Conservation (phyloP, 164 flowering plant genomes). For the Chloranthus sessilifolius region DNA sequence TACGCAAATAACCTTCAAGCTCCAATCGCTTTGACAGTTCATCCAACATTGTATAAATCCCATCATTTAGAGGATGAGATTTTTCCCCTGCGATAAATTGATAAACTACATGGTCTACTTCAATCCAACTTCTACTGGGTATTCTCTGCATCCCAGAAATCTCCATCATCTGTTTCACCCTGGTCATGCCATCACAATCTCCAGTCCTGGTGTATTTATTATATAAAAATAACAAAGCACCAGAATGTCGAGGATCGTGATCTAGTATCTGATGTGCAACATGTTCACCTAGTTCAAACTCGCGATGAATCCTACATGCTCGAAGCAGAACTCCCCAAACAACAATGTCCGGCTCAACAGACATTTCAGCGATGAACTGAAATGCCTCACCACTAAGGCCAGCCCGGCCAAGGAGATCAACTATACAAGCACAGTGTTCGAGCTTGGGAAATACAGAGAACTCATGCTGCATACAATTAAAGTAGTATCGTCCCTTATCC, state of each 20-base stretch:
- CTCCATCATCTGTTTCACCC: slow-evolving; percentile 14
- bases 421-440: slow-evolving; percentile 26
- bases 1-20: slow-evolving; percentile 20
- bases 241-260: slow-evolving; percentile 19
- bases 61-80: slow-evolving; percentile 17
- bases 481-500: slow-evolving; percentile 17
- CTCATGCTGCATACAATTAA: slow-evolving; percentile 11
- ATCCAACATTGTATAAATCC: slow-evolving; percentile 16
- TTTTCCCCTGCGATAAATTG: slow-evolving; percentile 23
- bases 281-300: slow-evolving; percentile 13
- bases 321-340: slow-evolving; percentile 24
- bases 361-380: slow-evolving; percentile 17
- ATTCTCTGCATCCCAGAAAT: slow-evolving; percentile 12
- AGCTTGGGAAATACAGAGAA: slow-evolving; percentile 23
- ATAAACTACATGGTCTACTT: slow-evolving; percentile 15
- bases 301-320: slow-evolving; percentile 15
- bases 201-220: slow-evolving; percentile 13
- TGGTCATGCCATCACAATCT: slow-evolving; percentile 14
- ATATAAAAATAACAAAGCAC: slow-evolving; percentile 16
- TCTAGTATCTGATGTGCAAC: slow-evolving; percentile 17
- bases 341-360: slow-evolving; percentile 18
- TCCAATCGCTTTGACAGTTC: slow-evolving; percentile 16
- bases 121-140: slow-evolving; percentile 24
- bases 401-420: slow-evolving; percentile 26
- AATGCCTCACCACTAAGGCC: slow-evolving; percentile 19